A percentile compares a stretch with the other conserved stretches of the same genome.
Evolutionary conservation across 805 yeast genomes (phyloP).

Genomic region (Cyberlindnera galapagoensis): DNA sequence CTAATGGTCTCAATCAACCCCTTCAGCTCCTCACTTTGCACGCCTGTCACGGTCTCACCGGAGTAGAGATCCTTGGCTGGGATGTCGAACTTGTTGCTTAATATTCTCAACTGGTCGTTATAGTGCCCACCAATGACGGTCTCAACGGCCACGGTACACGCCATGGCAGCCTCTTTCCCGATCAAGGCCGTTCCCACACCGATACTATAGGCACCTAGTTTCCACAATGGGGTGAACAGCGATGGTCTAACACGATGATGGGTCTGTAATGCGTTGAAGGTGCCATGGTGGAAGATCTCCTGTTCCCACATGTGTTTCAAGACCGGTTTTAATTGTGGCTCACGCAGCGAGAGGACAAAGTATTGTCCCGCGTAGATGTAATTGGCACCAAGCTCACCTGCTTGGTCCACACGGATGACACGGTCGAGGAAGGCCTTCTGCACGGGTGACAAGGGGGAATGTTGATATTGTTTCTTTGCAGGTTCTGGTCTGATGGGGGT

Average conservation of each 20-base stretch:
- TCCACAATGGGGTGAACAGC: conserved; percentile 88
- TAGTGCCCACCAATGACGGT: conserved; percentile 97
- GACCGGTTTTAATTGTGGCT: conserved; percentile 72
- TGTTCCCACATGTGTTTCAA: conserved; percentile 98
- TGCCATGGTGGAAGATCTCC: conserved; percentile 82
- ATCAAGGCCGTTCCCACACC: conserved; percentile 83
- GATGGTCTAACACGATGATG: conserved; percentile 86
- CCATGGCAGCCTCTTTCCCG: conserved; percentile 97
- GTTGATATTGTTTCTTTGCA: conserved; percentile 6
- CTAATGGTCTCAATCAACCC: conserved; percentile 57
- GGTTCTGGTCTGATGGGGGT: background rate
- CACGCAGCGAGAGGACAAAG: conserved; percentile 58
- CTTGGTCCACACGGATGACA: conserved; percentile 89
- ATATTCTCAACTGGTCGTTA: conserved; percentile 77
- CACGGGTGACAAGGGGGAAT: conserved; percentile 32
- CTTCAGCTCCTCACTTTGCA: conserved; percentile 48
- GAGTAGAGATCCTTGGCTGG: conserved; percentile 27
- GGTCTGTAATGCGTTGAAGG: conserved; percentile 74
- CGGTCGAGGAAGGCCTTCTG: conserved; percentile 69
- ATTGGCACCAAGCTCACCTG: conserved; percentile 96
- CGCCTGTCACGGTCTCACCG: conserved; percentile 17
- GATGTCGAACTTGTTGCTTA: conserved; percentile 59
- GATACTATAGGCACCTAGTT: conserved; percentile 77
- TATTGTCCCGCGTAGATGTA: conserved; percentile 90
- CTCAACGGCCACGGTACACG: conserved; percentile 98